phyloP scores from a whole-genome alignment of 2,329 filamentous ascomycete genomes.

The Ambrosiella xylebori region DNA sequence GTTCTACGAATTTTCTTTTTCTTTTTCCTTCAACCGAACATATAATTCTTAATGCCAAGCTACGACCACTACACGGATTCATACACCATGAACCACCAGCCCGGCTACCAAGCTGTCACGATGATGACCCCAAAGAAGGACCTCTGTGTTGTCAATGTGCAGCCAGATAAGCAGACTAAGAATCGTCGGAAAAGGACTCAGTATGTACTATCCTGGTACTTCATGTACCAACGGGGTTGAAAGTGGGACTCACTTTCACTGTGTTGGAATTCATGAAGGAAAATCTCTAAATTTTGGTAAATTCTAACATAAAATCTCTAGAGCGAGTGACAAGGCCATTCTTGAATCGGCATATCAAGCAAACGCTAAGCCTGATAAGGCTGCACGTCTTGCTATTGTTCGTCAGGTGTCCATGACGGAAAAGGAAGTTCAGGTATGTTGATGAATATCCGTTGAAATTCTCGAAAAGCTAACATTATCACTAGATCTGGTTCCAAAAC shows the following conservation, averaged over 20 bases:
- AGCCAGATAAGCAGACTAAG: slow-evolving; percentile 14
- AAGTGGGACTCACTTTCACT: too few relatives aligned
- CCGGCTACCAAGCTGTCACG: slow-evolving; percentile 4
- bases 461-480: background rate
- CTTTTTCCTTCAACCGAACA: slow-evolving; percentile 1
- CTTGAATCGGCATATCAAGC: slow-evolving; percentile 71
- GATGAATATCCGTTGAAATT: background rate
- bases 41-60: slow-evolving; percentile 13
- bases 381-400: slow-evolving; percentile 68
- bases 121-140: slow-evolving; percentile 12
- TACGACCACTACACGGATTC: slow-evolving; percentile 7
- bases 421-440: slow-evolving; percentile 83
- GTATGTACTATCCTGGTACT: slow-evolving; percentile 7
- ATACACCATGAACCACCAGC: slow-evolving; percentile 10
- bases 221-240: background rate
- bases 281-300: background rate
- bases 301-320: slow-evolving; percentile 21
- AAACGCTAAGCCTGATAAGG: slow-evolving; percentile 85
- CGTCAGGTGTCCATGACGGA: slow-evolving; percentile 75
- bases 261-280: background rate
- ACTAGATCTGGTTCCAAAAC: slow-evolving; percentile 97
- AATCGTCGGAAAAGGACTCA: slow-evolving; percentile 14
- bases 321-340: slow-evolving; percentile 73
- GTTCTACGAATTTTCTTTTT: slow-evolving; percentile 6
- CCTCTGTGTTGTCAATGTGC: slow-evolving; percentile 14